Base-by-base conservation (phyloP, 164 flowering plant genomes). In the Malania oleifera region DNA sequence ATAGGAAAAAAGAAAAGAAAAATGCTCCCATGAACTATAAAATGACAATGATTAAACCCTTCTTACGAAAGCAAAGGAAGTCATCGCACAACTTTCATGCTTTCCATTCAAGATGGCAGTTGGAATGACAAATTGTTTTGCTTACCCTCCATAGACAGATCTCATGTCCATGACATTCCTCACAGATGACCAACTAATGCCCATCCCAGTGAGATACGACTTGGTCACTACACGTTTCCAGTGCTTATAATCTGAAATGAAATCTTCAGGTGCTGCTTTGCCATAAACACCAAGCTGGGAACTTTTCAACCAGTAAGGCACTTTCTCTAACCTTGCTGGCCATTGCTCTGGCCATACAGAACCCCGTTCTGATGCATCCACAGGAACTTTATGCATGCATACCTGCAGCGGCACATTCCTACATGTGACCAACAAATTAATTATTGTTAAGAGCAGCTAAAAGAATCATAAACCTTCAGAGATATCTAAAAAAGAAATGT, bases 121-220 rank as follows among this genome's bases (percentile, higher is more conserved):
- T 26, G 18, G 20, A 41, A 52, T 34, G 34, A 13, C 20, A 57
- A 40, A 19, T 39, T 3, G 29, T 46, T 64, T 64, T 59, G 40
- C 89, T 85, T 82, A 95, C 98, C 99, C 97, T 81, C 99, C 99
- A 71, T 95, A 95, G 49, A 89, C 71, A 55, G 99, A 55, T 77
- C 91, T 80, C 99, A 95, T 95, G 80, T 95, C 99, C 97, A 95
- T 91, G 61, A 86, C 95, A 76, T 91, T 95, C 55, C 99, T 79
- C 38, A 91, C 91, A 12, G 58, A 56, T 43, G 88, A 74, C 99
- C 98, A 95, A 72, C 70, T 73, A 43, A 95, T 82, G 27, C 95
- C 96, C 67, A 91, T 48, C 9, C 91, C 97, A 38, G 65, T 75
- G 7, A 87, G 66, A 65, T 95, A 95, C 0, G 93, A 84, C 51